These are phyloP conservation scores for Hemileccinum rubropunctum DNA, from an alignment of 768 basidiomycete genomes.

Conservation along the genomic window DNA sequence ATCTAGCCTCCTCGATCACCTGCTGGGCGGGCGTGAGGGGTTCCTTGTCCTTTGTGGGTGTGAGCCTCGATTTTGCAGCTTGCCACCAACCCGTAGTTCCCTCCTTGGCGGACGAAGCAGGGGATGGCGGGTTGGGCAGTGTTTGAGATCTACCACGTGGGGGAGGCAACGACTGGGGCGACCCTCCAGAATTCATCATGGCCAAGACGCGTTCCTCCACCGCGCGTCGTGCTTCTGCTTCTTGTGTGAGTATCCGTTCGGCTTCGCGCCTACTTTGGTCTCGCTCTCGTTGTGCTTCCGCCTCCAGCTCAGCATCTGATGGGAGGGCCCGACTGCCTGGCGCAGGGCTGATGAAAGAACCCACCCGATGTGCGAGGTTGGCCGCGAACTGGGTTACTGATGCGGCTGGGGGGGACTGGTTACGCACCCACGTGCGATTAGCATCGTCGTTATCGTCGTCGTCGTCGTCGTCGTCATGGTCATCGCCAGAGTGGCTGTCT, in stretches of 20 bases:
- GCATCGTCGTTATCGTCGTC: constrained; percentile 32
- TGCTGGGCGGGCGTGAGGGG: constrained; percentile 83
- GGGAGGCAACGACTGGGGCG: constrained; percentile 47
- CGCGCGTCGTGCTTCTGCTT: constrained; percentile 63
- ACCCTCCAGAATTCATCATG: constrained; percentile 56
- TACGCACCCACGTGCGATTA: constrained; percentile 30
- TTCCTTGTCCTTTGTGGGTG: constrained; percentile 74
- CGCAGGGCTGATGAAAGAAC: constrained; percentile 58
- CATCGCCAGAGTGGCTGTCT: constrained; percentile 44
- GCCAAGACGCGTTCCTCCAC: constrained; percentile 75
- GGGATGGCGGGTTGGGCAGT: constrained; percentile 56
- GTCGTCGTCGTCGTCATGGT: constrained; percentile 38
- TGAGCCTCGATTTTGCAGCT: constrained; percentile 69
- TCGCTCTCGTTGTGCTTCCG: constrained; percentile 74
- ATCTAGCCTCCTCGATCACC: constrained; percentile 71
- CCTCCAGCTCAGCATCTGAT: constrained; percentile 78
- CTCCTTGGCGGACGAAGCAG: constrained; percentile 65
- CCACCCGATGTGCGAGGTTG: constrained; percentile 73
- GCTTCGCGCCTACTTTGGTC: constrained; percentile 75
- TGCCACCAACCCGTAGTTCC: constrained; percentile 62
- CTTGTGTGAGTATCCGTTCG: constrained; percentile 68
- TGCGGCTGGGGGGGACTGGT: constrained; percentile 57
- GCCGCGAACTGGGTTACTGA: constrained; percentile 74
- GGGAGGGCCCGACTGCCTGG: constrained; percentile 45
- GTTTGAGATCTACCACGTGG: constrained; percentile 62